Conservation (phyloP, 495 filamentous ascomycete species). For the Neurospora sp. region DNA sequence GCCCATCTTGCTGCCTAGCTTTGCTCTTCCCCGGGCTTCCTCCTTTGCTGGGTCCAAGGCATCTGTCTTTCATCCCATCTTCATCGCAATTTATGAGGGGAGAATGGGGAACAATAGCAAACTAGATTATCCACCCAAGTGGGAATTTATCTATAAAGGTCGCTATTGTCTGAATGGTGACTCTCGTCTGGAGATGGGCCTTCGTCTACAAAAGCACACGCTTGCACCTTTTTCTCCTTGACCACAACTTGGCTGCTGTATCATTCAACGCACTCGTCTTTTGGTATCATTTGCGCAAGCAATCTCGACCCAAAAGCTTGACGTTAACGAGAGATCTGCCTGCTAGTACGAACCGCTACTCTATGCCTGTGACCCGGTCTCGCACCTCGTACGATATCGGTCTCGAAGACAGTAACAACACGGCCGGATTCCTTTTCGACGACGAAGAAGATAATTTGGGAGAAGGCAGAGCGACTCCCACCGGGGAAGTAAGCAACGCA, state of each 20-base stretch:
- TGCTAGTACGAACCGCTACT: constrained; percentile 69
- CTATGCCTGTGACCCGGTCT: constrained; percentile 71
- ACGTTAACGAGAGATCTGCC: constrained; percentile 8
- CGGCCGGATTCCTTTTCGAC: constrained; percentile 72
- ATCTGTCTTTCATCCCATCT: neutral
- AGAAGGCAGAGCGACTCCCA: constrained; percentile 48
- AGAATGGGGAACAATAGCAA: neutral
- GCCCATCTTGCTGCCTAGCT: neutral
- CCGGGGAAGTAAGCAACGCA: constrained; percentile 44
- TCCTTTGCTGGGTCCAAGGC: neutral
- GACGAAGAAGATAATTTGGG: constrained; percentile 58
- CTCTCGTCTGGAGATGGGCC: neutral
- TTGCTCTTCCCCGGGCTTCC: neutral
- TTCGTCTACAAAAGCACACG: neutral
- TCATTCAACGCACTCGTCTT: neutral
- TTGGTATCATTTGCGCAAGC: neutral
- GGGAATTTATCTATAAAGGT: neutral
- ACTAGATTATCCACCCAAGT: neutral
- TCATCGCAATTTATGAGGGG: neutral
- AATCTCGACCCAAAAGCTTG: neutral
- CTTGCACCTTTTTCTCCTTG: neutral
- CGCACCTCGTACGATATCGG: constrained; percentile 47
- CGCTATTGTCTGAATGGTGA: neutral
- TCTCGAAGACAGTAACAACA: constrained; percentile 60
- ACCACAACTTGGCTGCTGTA: neutral